Evolutionary conservation across 495 filamentous ascomycete genomes (phyloP).

Genomic region (Penicillium daleae): DNA sequence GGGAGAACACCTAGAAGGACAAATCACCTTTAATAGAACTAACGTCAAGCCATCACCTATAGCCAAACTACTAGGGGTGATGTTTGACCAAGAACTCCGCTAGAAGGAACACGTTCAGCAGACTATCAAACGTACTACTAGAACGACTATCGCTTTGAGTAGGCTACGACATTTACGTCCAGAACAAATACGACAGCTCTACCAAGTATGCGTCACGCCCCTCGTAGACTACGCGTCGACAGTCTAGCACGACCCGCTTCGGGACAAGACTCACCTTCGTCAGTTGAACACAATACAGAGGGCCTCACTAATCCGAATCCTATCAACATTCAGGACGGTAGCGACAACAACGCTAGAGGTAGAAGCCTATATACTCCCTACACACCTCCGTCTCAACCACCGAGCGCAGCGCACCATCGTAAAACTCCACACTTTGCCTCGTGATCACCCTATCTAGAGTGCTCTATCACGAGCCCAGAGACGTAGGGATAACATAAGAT

Average conservation of each 20-base stretch:
- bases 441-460: constrained; percentile 14
- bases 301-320: constrained; percentile 5
- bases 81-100: constrained; percentile 3
- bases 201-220: constrained; percentile 7
- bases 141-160: background rate
- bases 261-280: constrained; percentile 14
- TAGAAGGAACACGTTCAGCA: constrained; percentile 8
- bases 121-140: constrained; percentile 6
- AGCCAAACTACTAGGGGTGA: constrained; percentile 6
- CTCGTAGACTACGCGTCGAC: constrained; percentile 13
- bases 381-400: background rate
- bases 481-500: constrained; percentile 14
- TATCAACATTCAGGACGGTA: background rate
- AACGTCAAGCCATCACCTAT: background rate
- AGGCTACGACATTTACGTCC: constrained; percentile 10
- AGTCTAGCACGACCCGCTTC: constrained; percentile 15
- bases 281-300: constrained; percentile 13
- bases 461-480: constrained; percentile 15
- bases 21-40: background rate
- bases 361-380: background rate
- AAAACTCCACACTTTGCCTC: constrained; percentile 18
- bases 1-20: background rate
- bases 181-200: constrained; percentile 14
- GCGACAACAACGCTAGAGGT: background rate
- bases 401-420: constrained; percentile 1